Base-by-base conservation (phyloP, 108 stramenopile genomes). In the Mayamaea pseudoterrestris region DNA sequence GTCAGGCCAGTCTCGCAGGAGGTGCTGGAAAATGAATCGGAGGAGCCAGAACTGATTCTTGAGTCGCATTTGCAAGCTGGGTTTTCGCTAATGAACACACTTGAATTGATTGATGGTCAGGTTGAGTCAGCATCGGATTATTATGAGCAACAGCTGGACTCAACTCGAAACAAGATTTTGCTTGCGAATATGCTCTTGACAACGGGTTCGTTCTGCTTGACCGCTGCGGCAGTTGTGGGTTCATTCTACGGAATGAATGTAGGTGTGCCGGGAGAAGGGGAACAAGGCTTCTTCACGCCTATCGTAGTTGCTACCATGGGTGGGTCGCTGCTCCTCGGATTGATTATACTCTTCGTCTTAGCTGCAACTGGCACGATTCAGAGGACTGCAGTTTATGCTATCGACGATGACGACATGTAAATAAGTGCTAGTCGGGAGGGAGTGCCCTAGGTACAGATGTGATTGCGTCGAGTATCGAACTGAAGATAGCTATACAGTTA, bases 241-340 rank as follows among this genome's bases (percentile, higher is more conserved):
- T 67, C 74, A 23, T 41, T 88, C 20, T 83, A 80, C 45, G 85
- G 85, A 8, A 87, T 87, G 85, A 87, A 87, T 44, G 57, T 87
- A 18, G 41, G 34, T 9, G 82, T 75, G 44, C 56, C 47, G 28
- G 28, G 72, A 4, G 78, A 87, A 37, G 51, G 77, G 13, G 22
- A 48, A 28, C 25, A 30, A 7, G 49, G 27, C 18, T 71, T 71
- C 0, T 87, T 82, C 21, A 5, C 32, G 11, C 30, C 46, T 5
- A 76, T 87, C 25, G 61, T 61, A 12, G 11, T 37, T 1, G 20
- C 35, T 5, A 77, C 71, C 11, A 34, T 34, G 5, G 72, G 68
- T 11, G 32, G 32, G 9, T 9, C 32, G 11, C 32, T 34, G 1
- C 13, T 63, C 1, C 41, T 31, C 0, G 70, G 66, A 0, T 29